Percentiles rank a stretch among this genome's conserved stretches.
Evolutionary conservation across 2,329 filamentous ascomycete genomes (phyloP).

Genomic region (Cladosporium sp.): DNA sequence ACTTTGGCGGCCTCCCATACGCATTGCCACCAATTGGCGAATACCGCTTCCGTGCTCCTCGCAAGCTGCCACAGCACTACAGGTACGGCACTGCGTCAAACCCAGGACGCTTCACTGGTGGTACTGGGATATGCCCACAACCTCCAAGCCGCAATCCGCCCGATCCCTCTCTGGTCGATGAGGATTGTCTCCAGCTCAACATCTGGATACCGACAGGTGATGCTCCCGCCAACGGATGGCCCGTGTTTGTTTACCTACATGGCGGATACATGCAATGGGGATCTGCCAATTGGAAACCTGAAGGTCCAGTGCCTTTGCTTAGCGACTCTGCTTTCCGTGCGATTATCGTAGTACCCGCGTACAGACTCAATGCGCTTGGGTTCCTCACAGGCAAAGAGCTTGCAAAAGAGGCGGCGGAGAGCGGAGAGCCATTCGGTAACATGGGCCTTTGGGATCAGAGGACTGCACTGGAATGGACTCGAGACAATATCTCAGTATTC

Average conservation of each 20-base stretch:
- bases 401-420: constrained; percentile 31
- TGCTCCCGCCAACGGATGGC: constrained; percentile 47
- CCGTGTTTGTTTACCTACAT: constrained; percentile 30
- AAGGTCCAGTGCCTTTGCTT: constrained; percentile 40
- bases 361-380: constrained; percentile 54
- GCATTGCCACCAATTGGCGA: constrained; percentile 46
- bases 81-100: constrained; percentile 47
- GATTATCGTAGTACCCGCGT: constrained; percentile 53
- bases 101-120: constrained; percentile 40
- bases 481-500: constrained; percentile 47
- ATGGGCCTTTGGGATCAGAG: constrained; percentile 57
- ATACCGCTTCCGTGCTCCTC: constrained; percentile 48
- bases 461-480: constrained; percentile 53
- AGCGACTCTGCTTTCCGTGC: constrained; percentile 41
- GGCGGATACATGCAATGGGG: constrained; percentile 56
- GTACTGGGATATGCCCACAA: background rate
- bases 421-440: constrained; percentile 41
- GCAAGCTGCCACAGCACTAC: constrained; percentile 44
- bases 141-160: background rate
- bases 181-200: constrained; percentile 56
- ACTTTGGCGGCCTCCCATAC: constrained; percentile 54
- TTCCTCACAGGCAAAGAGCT: constrained; percentile 52
- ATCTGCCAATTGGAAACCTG: constrained; percentile 40
- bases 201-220: constrained; percentile 50
- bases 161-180: constrained; percentile 26